These are phyloP conservation scores for Stachybotrys elegans DNA, from an alignment of 2,329 filamentous ascomycete genomes.

Conservation along the genomic window DNA sequence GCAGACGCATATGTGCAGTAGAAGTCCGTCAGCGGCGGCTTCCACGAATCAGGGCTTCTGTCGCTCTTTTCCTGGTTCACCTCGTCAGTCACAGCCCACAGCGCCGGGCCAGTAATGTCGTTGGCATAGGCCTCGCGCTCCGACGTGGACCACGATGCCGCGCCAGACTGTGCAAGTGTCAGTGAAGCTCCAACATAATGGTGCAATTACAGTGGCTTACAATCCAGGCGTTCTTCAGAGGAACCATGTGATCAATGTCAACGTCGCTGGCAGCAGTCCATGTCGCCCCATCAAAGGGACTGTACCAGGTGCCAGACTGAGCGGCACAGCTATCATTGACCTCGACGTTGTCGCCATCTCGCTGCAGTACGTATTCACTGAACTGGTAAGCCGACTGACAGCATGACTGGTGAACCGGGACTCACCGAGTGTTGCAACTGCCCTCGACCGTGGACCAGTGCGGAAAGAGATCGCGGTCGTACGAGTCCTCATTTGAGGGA, in stretches of 20 bases:
- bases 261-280: conserved; percentile 68
- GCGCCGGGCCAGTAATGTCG: conserved; percentile 69
- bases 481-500: conserved; percentile 48
- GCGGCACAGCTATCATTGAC: conserved; percentile 55
- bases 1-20: conserved; percentile 74
- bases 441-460: conserved; percentile 65
- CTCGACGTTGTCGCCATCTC: conserved; percentile 63
- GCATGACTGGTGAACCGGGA: too few relatives aligned
- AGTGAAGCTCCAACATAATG: too few relatives aligned
- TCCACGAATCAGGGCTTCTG: conserved; percentile 68
- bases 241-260: conserved; percentile 82
- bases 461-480: conserved; percentile 64
- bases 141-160: conserved; percentile 63
- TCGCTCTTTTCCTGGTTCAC: conserved; percentile 75
- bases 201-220: conserved; percentile 32
- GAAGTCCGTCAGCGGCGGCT: conserved; percentile 63
- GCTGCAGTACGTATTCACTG: conserved; percentile 64
- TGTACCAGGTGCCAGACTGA: conserved; percentile 63
- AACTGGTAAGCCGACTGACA: background rate
- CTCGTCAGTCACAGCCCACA: conserved; percentile 72
- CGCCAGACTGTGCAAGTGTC: conserved; percentile 55
- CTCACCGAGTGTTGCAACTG: conserved; percentile 61
- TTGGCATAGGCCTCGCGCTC: conserved; percentile 69
- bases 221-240: conserved; percentile 75
- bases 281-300: conserved; percentile 67